phyloP scores from a whole-genome alignment of 2,329 filamentous ascomycete species.

The Trichoderma sp. region DNA sequence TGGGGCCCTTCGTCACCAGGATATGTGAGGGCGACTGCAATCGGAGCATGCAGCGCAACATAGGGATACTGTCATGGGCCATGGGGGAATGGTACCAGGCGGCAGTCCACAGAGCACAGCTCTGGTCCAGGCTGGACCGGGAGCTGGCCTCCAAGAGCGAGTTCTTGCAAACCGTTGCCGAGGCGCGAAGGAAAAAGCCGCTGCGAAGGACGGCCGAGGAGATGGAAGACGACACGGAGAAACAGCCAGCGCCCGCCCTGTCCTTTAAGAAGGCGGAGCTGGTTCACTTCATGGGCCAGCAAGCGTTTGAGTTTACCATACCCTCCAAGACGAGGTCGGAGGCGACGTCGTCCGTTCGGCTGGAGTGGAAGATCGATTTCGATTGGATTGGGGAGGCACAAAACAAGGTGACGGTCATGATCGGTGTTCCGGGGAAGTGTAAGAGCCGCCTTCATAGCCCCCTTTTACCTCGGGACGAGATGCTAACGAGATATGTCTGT shows the following conservation, averaged over 20 bases:
- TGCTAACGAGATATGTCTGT: conserved; percentile 27
- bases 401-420: conserved; percentile 57
- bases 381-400: conserved; percentile 74
- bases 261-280: conserved; percentile 47
- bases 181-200: conserved; percentile 35
- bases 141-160: conserved; percentile 47
- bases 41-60: conserved; percentile 57
- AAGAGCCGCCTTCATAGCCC: conserved; percentile 42
- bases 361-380: conserved; percentile 66
- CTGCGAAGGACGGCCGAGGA: conserved; percentile 34
- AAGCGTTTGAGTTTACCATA: conserved; percentile 50
- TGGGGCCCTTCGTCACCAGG: conserved; percentile 55
- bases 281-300: conserved; percentile 56
- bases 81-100: conserved; percentile 69
- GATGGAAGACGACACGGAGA: conserved; percentile 31
- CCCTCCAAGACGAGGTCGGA: conserved; percentile 40
- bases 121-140: conserved; percentile 60
- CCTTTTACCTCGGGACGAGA: neutral
- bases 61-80: conserved; percentile 65
- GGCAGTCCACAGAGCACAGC: conserved; percentile 60
- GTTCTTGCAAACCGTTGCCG: conserved; percentile 32
- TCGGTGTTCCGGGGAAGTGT: conserved; percentile 65
- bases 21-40: conserved; percentile 44
- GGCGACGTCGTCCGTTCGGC: conserved; percentile 48
- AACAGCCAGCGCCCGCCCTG: neutral